phyloP scores from a whole-genome alignment of 106 monocot genomes.

The Dendrobium chrysotoxum region DNA sequence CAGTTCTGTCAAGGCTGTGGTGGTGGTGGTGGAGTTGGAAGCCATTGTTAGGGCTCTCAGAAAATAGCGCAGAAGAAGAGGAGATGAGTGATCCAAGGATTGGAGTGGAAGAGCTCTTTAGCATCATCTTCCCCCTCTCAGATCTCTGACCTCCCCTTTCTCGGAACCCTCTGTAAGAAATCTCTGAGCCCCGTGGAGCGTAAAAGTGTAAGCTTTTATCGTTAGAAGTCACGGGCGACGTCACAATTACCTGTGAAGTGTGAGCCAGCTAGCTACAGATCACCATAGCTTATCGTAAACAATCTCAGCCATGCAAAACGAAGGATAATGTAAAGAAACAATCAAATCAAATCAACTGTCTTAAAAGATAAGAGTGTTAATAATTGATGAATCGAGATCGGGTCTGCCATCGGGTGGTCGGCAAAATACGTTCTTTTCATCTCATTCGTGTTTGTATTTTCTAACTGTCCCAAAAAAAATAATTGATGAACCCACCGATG shows the following conservation, averaged over 20 bases:
- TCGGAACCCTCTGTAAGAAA: too few relatives aligned
- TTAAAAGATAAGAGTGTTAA: neutral
- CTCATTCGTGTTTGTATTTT: too few relatives aligned
- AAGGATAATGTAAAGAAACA: neutral
- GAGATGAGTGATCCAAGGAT: conserved; percentile 30
- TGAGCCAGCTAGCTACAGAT: neutral
- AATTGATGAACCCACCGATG: too few relatives aligned
- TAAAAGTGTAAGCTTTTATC: neutral
- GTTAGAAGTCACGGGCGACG: neutral
- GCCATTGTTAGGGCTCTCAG: conserved; percentile 21
- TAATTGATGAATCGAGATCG: too few relatives aligned
- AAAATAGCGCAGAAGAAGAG: conserved; percentile 17
- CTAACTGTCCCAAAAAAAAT: too few relatives aligned
- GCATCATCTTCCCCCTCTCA: conserved; percentile 20
- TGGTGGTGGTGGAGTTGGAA: conserved; percentile 18
- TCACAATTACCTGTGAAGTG: neutral
- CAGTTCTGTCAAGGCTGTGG: neutral
- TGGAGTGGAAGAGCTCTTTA: conserved; percentile 39
- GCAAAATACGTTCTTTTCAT: too few relatives aligned
- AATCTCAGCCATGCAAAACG: neutral
- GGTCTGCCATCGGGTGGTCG: too few relatives aligned
- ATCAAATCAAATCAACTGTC: too few relatives aligned
- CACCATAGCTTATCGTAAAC: neutral
- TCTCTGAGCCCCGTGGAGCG: neutral
- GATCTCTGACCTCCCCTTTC: neutral